Evolutionary conservation across 2,329 filamentous ascomycete species (phyloP), one percentile per base, ranked within the genome.

Genomic region (Dactylellina drechsleri): DNA sequence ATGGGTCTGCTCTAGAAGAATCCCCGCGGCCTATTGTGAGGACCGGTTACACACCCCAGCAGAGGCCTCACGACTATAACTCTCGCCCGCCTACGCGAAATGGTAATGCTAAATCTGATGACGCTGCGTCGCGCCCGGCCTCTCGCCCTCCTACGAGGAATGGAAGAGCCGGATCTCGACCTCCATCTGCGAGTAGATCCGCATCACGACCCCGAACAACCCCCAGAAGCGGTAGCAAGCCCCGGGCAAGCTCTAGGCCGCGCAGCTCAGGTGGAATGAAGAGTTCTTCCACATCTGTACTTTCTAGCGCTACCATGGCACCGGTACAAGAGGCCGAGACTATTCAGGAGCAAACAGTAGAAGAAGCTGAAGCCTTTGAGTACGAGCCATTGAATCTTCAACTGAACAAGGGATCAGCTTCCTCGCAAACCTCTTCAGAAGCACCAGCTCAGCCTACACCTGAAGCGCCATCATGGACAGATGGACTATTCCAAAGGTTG

Each of bases 1-100:
- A 59, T n/a, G 45, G 54, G 2, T 23, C 41, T 23, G 12, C 13
- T 8, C 18, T 20, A 47, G 61, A 70, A 31, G 31, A 54, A 7
- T 28, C n/a, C 0, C 28, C 57, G 4, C 49, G 53, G 15, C 26
- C 57, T 4, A 45, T 70, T 2, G 13, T 15, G 3, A 60, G 50
- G 31, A 70, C 66, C 6, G 66, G 66, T 10, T 70, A 70, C 28
- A 70, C 66, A 2, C 66, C 66, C 26, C 66, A 70, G 36, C 66
- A 70, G 15, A 23, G 57, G 10, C 66, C 66, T 13, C 40, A 43
- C 5, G 66, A 70, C 20, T 70, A 70, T 23, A 23, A 28, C 10
- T 70, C 66, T 18, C 66, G 58, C 16, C 66, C 66, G 40, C 53
- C 66, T 16, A 54, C 66, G 12, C 41, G 66, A 36, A 56, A 61